Base-by-base conservation (phyloP, 306 rosid genomes). In the Pyrus pyrifolia region DNA sequence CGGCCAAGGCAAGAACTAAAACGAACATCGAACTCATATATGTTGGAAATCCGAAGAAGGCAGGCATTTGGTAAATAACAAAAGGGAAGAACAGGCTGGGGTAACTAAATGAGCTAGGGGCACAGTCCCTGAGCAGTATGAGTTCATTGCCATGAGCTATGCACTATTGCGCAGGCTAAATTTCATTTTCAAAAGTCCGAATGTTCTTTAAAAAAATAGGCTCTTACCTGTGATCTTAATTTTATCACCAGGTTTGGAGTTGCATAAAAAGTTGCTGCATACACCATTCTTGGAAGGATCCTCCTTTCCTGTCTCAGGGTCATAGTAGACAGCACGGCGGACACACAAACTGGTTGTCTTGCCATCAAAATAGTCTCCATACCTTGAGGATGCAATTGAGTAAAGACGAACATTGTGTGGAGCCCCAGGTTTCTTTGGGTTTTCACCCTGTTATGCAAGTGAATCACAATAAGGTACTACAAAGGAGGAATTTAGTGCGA, bases 311-410 rank as follows among this genome's bases (percentile, higher is more conserved):
- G 97, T 95, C 76, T 89, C 96, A 7, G 93, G 93, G 81, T 95
- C 96, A 81, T 92, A 89, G 81, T 90, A 95, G 78, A 95, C 89
- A 79, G 99, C 97, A 76, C 97, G 97, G 5, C 99, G 97, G 52
- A 95, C 97, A 51, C 99, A 95, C 72, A 95, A 89, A 80, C 99
- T 95, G 72, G 97, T 94, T 67, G 99, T 95, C 83, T 83, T 92
- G 44, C 99, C 97, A 83, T 95, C 96, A 68, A 92, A 92, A 78
- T 4, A 66, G 73, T 95, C 99, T 76, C 99, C 99, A 86, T 89
- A 95, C 89, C 99, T 88, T 40, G 99, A 27, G 45, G 99, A 95
- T 70, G 99, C 99, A 82, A 95, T 95, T 11, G 99, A 92, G 86
- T 95, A 95, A 21, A 95, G 88, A 22, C 99, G 90, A 64, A 95